Conservation (phyloP, 2,329 filamentous ascomycete genomes). For the Rhexocercosporidium sp. region DNA sequence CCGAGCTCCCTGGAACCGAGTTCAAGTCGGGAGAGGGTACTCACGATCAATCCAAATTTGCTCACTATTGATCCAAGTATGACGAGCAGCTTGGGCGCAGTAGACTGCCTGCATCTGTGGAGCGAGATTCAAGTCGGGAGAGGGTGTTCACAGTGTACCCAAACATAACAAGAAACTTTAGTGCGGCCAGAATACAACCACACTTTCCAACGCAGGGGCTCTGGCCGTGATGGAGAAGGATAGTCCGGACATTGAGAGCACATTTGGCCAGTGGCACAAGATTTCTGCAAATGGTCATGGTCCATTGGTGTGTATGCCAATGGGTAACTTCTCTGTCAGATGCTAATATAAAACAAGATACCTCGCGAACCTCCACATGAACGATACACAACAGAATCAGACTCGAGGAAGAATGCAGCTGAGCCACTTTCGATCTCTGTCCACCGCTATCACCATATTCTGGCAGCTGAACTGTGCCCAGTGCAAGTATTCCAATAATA, state of each 20-base stretch:
- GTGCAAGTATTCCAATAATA: constrained; percentile 27
- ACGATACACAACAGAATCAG: constrained; percentile 24
- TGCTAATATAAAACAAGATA: constrained; percentile 26
- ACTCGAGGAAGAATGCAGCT: constrained; percentile 23
- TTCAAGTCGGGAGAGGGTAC: not conserved
- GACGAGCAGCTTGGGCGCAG: not conserved
- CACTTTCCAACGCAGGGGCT: not conserved
- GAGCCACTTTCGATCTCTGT: constrained; percentile 15
- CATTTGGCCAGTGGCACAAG: not conserved
- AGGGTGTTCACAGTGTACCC: not conserved
- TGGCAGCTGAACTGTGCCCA: constrained; percentile 24
- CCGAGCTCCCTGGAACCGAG: not conserved
- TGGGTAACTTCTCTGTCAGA: not conserved
- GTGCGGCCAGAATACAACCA: not conserved
- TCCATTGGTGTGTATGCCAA: not conserved
- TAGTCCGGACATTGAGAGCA: not conserved
- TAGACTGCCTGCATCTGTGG: not conserved
- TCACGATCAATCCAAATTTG: constrained; percentile 10
- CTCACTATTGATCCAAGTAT: not conserved
- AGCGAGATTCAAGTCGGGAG: not conserved
- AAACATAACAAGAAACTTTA: not conserved
- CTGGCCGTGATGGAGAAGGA: not conserved
- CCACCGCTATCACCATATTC: constrained; percentile 20
- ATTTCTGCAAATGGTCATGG: not conserved
- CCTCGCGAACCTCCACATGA: constrained; percentile 24